phyloP scores from a whole-genome alignment of 441 rosid species.

The Erodium texanum region DNA sequence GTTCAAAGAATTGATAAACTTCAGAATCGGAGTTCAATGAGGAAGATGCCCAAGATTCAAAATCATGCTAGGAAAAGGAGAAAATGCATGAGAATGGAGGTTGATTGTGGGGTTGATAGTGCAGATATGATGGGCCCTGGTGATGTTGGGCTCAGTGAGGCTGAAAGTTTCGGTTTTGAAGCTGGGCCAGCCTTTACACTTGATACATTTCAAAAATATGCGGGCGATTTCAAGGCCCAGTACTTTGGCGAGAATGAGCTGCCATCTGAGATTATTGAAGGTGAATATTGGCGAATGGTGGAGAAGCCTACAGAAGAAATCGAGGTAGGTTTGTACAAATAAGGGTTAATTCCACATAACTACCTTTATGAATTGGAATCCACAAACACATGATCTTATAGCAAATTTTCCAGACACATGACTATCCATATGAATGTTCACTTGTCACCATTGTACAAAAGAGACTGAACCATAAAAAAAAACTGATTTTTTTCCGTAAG shows the following conservation, averaged over 20 bases:
- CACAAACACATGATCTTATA: too few relatives aligned
- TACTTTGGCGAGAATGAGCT: constrained; percentile 61
- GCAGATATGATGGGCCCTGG: constrained; percentile 12
- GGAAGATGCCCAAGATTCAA: constrained; percentile 43
- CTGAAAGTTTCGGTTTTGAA: constrained; percentile 82
- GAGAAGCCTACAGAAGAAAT: constrained; percentile 92
- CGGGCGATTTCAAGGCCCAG: constrained; percentile 74
- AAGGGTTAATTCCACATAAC: too few relatives aligned
- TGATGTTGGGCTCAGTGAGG: constrained; percentile 39
- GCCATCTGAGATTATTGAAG: constrained; percentile 64
- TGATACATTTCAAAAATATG: constrained; percentile 68
- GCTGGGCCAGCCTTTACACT: constrained; percentile 86
- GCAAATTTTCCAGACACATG: too few relatives aligned
- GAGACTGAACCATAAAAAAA: too few relatives aligned
- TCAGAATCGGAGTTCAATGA: constrained; percentile 78
- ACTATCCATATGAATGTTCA: too few relatives aligned
- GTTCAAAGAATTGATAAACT: constrained; percentile 94
- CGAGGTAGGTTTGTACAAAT: constrained; percentile 45
- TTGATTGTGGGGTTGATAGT: constrained; percentile 36
- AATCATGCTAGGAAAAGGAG: constrained; percentile 61
- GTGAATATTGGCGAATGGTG: constrained; percentile 97
- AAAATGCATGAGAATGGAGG: constrained; percentile 55
- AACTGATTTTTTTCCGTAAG: too few relatives aligned
- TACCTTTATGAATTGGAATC: too few relatives aligned
- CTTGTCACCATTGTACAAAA: too few relatives aligned